phyloP scores from a whole-genome alignment of 345 rosid genomes.

The Salix udensis region DNA sequence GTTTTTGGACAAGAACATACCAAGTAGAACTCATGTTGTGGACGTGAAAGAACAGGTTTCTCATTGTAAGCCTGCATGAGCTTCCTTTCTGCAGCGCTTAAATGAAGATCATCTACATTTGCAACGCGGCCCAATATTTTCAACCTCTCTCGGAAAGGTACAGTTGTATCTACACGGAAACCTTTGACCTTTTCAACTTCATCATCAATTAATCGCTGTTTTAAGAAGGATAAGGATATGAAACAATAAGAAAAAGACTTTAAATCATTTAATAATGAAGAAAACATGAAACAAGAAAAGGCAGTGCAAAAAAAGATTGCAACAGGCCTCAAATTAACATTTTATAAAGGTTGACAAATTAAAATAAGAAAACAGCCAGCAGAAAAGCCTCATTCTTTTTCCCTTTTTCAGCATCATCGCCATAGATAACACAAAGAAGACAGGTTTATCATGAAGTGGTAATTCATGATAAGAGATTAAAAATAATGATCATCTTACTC shows the following conservation, averaged over 20 bases:
- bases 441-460: neutral
- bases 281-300: neutral
- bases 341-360: neutral
- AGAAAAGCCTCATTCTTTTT: neutral
- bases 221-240: neutral
- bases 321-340: neutral
- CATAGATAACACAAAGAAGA: neutral
- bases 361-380: neutral
- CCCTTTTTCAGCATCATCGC: neutral
- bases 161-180: constrained; percentile 70
- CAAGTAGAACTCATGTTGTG: constrained; percentile 76
- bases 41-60: constrained; percentile 97
- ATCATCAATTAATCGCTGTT: constrained; percentile 73
- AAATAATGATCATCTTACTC: constrained; percentile 30
- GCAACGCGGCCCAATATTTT: constrained; percentile 93
- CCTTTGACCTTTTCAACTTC: constrained; percentile 92
- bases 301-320: neutral
- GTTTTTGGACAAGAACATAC: constrained; percentile 34
- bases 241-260: neutral
- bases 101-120: constrained; percentile 83
- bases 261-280: neutral
- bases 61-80: constrained; percentile 97
- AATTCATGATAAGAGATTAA: neutral
- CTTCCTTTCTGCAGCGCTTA: constrained; percentile 86
- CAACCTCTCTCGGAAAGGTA: constrained; percentile 77